Evolutionary conservation across 306 rosid species (phyloP).

Genomic region (Fragaria ananassa): DNA sequence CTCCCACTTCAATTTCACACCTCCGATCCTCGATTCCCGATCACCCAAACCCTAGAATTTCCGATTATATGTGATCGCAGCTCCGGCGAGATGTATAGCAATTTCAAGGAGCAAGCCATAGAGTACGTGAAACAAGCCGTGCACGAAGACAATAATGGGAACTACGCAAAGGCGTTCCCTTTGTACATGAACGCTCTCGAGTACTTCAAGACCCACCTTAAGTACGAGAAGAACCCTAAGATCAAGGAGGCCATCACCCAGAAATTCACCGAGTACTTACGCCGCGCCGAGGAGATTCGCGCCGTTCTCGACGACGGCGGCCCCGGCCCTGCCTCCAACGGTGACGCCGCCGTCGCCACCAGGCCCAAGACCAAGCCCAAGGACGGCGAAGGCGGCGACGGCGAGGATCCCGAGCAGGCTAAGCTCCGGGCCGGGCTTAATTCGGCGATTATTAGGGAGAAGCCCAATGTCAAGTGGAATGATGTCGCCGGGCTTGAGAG

Average conservation of each 20-base stretch:
- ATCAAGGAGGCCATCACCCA: conserved; percentile 91
- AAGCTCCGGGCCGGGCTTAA: conserved; percentile 86
- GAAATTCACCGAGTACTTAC: conserved; percentile 91
- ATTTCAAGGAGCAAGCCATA: conserved; percentile 96
- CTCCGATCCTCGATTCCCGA: conserved; percentile 1
- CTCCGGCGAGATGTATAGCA: conserved; percentile 71
- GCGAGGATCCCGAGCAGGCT: conserved; percentile 84
- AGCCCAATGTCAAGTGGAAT: conserved; percentile 92
- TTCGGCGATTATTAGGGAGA: conserved; percentile 89
- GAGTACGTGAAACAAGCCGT: conserved; percentile 99
- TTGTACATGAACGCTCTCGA: conserved; percentile 94
- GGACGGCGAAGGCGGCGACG: conserved; percentile 78
- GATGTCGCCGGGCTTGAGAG: conserved; percentile 97
- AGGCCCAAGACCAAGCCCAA: conserved; percentile 84
- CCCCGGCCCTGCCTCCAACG: conserved; percentile 84
- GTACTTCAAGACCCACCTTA: conserved; percentile 87
- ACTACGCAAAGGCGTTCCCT: conserved; percentile 94
- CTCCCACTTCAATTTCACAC: not conserved
- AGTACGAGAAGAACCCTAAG: conserved; percentile 97
- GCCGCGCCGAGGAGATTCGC: conserved; percentile 98
- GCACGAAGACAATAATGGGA: conserved; percentile 84
- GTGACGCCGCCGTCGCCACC: conserved; percentile 87
- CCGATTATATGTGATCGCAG: conserved; percentile 29
- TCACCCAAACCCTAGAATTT: conserved; percentile 13
- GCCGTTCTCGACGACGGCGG: conserved; percentile 84